Evolutionary conservation across 352 stramenopile species (phyloP), one percentile per base, ranked within the genome.

Genomic region (Chrysophaeum taylorii): DNA sequence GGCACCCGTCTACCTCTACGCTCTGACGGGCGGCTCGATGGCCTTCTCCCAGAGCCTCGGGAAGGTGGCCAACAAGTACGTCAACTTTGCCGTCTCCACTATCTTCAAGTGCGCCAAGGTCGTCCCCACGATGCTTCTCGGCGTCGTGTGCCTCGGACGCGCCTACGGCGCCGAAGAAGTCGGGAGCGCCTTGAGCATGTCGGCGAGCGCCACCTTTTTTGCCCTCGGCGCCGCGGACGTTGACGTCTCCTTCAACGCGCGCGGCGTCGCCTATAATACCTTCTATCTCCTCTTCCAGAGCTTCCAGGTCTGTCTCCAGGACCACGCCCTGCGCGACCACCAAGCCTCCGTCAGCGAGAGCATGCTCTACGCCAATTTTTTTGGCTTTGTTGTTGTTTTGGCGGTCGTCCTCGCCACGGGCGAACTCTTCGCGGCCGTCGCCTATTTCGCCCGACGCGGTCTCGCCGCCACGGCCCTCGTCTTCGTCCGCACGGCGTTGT

Each of bases 61-160:
- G 18, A 60, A 60, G 48, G 18, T 60, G 18, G 48, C 48, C 18
- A 60, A 60, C 48, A 60, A 60, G 48, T 60, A 60, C 48, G 48
- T 60, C 48, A 60, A 60, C 21, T 60, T 60, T 21, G 33, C 48
- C 5, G 48, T 60, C 18, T 60, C 48, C 18, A 60, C 48, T 18
- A 60, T 60, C 48, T 60, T 60, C 48, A 60, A 60, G 48, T 60
- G 48, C 48, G 15, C 5, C 18, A 60, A 60, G 48, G 48, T 31
- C 18, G 18, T 21, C 18, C 48, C 48, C 18, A 60, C 48, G 5
- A 60, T 60, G 48, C 18, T 31, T 25, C 5, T 60, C 18, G 9
- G 9, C 18, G 5, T 21, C 5, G 18, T 60, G 18, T 45, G 9
- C 39, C 25, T n/a, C 48, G 48, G 48, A 18, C 18, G 25, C 18